Evolutionary conservation across 2,329 filamentous ascomycete species (phyloP), one percentile per base, ranked within the genome.

Genomic region (Cladophialophora exuberans): DNA sequence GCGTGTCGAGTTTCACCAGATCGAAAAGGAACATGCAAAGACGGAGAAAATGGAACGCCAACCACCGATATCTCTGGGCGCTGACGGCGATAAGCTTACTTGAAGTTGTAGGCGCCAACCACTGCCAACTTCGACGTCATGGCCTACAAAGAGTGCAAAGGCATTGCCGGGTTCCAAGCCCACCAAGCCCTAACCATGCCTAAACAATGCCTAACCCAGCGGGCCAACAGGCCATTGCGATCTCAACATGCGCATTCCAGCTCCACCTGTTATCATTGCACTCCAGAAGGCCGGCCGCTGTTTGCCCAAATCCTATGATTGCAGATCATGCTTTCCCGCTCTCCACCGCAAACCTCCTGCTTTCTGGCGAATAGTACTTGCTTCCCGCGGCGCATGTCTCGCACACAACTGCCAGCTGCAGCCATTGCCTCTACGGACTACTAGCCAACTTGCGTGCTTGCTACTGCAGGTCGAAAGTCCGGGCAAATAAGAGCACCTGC

Each of bases 331-430:
- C n/a, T 45, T 45, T 30, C 42, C 28, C 28, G 25, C 25, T 2
- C 42, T 22, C 42, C 23, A 33, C 46, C 7, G 20, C 18, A 6
- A 25, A 9, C 22, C 31, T 30, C 20, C 22, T 41, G 25, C 18
- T 17, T 51, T n/a, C 49, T 44, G 49, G 23, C 49, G 49, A 52
- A 52, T 52, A 28, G 49, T 25, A 45, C 49, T 31, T 52, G 41
- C 49, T 36, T 31, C 23, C 20, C 17, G 49, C 41, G 25, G 17
- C 41, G 49, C 41, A 45, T 52, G 41, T 52, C 49, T 52, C 23
- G 42, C 42, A 42, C 23, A 20, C 10, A 42, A 10, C 38, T 10
- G 18, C 38, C n/a, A n/a, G n/a, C n/a, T n/a, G n/a, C n/a, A n/a
- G n/a, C n/a, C n/a, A n/a, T n/a, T n/a, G n/a, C n/a, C n/a, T n/a